Conservation (phyloP, 73 alveolate genomes). For the Paramecium sexaurelia region DNA sequence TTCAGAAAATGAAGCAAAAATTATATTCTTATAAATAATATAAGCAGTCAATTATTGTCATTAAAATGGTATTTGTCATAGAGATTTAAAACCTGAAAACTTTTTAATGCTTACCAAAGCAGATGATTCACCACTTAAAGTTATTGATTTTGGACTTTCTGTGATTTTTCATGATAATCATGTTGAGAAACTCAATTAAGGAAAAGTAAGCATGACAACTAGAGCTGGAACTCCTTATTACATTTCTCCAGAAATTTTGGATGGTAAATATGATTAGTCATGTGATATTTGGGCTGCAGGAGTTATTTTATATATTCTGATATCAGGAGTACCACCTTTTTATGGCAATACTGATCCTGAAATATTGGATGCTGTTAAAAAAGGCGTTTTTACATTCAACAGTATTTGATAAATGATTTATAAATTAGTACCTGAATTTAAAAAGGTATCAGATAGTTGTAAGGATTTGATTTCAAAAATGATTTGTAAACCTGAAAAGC, state of each 20-base stretch:
- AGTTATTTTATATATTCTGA: constrained; percentile 77
- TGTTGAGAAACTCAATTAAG: constrained; percentile 30
- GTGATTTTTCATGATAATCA: constrained; percentile 68
- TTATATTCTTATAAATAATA: constrained; percentile 76
- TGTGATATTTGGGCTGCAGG: constrained; percentile 86
- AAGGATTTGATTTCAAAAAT: constrained; percentile 83
- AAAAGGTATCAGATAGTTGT: constrained; percentile 83
- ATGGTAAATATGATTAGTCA: constrained; percentile 70
- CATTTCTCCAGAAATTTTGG: constrained; percentile 81
- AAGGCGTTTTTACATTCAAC: constrained; percentile 65
- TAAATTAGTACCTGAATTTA: constrained; percentile 70
- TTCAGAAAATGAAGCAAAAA: constrained; percentile 86
- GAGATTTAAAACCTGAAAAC: constrained; percentile 95
- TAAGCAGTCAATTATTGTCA: constrained; percentile 84
- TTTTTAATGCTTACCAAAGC: constrained; percentile 77
- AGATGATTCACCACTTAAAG: constrained; percentile 76
- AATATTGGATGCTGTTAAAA: constrained; percentile 64
- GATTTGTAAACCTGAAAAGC: constrained; percentile 67
- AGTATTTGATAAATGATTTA: constrained; percentile 53
- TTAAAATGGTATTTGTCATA: constrained; percentile 81
- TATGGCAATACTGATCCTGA: constrained; percentile 89
- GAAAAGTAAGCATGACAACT: constrained; percentile 70
- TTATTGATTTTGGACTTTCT: constrained; percentile 91
- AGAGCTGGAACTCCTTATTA: constrained; percentile 81
- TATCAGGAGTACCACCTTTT: constrained; percentile 92